These are phyloP conservation scores for Rubia occidens DNA, from an alignment of 305 asterid species.

Conservation along the genomic window DNA sequence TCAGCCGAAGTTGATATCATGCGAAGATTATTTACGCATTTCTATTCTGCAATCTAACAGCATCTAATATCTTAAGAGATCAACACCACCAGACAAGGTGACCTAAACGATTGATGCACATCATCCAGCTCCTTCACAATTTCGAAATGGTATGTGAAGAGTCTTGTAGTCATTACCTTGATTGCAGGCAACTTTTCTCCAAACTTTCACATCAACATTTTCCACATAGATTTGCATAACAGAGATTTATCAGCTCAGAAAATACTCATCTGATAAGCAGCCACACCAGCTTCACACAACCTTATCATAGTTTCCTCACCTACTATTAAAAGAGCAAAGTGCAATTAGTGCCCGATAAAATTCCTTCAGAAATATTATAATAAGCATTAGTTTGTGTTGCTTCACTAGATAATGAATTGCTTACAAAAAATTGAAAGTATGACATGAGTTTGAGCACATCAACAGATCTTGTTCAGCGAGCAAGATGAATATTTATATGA, in stretches of 20 bases:
- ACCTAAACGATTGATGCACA: neutral
- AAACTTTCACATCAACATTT: neutral
- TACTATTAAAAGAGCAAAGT: neutral
- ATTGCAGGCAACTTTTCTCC: neutral
- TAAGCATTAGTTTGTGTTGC: neutral
- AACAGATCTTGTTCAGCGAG: neutral
- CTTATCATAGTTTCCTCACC: constrained; percentile 1
- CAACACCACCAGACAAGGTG: neutral
- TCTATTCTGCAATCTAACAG: neutral
- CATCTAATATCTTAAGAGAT: neutral
- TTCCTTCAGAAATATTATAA: neutral
- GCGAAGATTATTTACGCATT: too few species aligned
- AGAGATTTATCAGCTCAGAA: neutral
- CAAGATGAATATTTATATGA: neutral
- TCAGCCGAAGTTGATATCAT: neutral
- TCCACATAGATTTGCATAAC: neutral
- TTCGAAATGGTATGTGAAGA: neutral
- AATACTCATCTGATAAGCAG: neutral
- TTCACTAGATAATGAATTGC: constrained; percentile 2
- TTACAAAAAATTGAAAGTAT: neutral
- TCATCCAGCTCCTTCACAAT: neutral
- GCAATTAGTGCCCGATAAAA: neutral
- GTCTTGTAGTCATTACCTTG: neutral
- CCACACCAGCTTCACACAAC: neutral
- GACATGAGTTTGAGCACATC: neutral